These are phyloP conservation scores for Cercospora sp. DNA, from an alignment of 2,329 filamentous ascomycete genomes.

Conservation along the genomic window DNA sequence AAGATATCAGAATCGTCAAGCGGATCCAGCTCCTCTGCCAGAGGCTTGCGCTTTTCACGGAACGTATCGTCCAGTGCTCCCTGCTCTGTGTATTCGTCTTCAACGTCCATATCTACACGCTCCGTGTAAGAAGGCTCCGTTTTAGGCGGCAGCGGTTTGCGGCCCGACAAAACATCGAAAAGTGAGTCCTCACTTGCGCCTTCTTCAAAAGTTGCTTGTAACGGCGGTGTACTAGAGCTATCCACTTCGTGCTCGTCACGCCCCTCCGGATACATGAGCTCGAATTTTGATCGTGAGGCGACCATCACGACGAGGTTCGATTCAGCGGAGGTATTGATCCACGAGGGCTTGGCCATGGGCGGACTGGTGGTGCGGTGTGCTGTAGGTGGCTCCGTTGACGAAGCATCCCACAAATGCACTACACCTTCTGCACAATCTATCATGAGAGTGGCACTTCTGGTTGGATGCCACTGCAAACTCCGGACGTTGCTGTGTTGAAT, in stretches of 20 bases:
- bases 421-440: constrained; percentile 47
- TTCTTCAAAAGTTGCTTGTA: constrained; percentile 35
- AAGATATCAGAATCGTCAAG: constrained; percentile 42
- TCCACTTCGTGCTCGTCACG: constrained; percentile 20
- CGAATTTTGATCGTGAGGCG: constrained; percentile 42
- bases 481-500: constrained; percentile 50
- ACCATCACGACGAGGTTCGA: constrained; percentile 41
- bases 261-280: constrained; percentile 46
- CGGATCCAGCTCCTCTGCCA: constrained; percentile 30
- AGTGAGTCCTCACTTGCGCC: constrained; percentile 51
- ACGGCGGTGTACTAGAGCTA: not conserved
- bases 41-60: constrained; percentile 36
- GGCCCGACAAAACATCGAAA: constrained; percentile 50
- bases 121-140: constrained; percentile 37
- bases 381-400: constrained; percentile 26
- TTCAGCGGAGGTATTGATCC: constrained; percentile 20
- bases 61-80: constrained; percentile 50
- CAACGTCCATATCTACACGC: constrained; percentile 37
- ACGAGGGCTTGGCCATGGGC: constrained; percentile 27
- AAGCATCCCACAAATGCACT: constrained; percentile 44
- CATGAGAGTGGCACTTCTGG: constrained; percentile 41
- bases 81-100: constrained; percentile 32
- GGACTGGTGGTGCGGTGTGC: constrained; percentile 20
- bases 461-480: constrained; percentile 48
- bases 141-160: constrained; percentile 45